These are phyloP conservation scores for Zygotorulaspora sp. DNA, from an alignment of 805 yeast species.

Conservation along the genomic window DNA sequence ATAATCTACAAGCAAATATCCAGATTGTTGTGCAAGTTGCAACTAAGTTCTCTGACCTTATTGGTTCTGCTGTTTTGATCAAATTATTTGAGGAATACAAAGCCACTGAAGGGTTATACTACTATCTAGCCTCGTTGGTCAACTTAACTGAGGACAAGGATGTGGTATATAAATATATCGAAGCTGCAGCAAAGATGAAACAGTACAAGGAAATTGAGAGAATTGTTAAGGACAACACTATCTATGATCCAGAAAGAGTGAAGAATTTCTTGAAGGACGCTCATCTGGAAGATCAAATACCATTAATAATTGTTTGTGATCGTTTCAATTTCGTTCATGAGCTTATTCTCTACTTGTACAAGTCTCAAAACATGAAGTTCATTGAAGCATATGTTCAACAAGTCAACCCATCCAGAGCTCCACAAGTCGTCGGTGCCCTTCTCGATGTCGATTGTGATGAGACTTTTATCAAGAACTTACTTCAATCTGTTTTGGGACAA, in stretches of 20 bases:
- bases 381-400: constrained; percentile 98
- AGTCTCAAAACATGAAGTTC: constrained; percentile 91
- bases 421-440: constrained; percentile 94
- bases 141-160: constrained; percentile 91
- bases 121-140: constrained; percentile 88
- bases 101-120: constrained; percentile 89
- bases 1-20: constrained; percentile 77
- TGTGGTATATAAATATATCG: constrained; percentile 93
- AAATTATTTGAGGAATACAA: constrained; percentile 90
- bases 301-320: constrained; percentile 94
- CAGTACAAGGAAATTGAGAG: constrained; percentile 94
- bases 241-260: constrained; percentile 94
- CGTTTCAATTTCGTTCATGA: constrained; percentile 89
- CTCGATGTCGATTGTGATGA: constrained; percentile 98
- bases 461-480: constrained; percentile 68
- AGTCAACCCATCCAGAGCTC: constrained; percentile 92
- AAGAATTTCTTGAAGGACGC: constrained; percentile 96
- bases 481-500: constrained; percentile 85
- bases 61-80: constrained; percentile 81
- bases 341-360: constrained; percentile 86
- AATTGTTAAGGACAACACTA: constrained; percentile 87
- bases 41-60: constrained; percentile 88
- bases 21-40: constrained; percentile 96
- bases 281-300: constrained; percentile 88
- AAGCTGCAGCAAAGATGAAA: constrained; percentile 85